Percentiles rank a stretch among this genome's conserved stretches.
Evolutionary conservation across 305 asterid genomes (phyloP).

Genomic region (Coffea humblotiana): DNA sequence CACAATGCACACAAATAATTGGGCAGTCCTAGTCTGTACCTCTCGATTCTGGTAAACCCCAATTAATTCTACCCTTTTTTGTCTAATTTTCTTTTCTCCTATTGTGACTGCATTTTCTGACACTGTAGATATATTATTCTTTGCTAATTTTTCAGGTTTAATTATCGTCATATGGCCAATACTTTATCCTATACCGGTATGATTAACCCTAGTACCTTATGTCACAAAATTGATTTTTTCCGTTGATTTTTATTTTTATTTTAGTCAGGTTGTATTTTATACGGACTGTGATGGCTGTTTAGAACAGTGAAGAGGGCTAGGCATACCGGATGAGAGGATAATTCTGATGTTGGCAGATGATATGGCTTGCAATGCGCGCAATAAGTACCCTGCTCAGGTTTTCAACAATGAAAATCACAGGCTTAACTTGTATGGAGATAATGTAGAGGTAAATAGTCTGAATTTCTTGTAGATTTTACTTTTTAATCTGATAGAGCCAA

Average conservation of each 20-base stretch:
- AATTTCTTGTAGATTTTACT: constrained; percentile 6
- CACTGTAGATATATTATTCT: background rate
- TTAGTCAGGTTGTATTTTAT: background rate
- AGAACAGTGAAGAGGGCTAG: constrained; percentile 94
- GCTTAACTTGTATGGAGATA: constrained; percentile 93
- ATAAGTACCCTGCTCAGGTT: constrained; percentile 97
- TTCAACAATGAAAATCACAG: constrained; percentile 94
- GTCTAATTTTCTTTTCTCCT: background rate
- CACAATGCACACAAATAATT: constrained; percentile 89
- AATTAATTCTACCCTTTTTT: background rate
- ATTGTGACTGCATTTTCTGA: background rate
- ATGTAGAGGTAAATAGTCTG: constrained; percentile 71
- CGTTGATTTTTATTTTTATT: background rate
- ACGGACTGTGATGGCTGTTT: constrained; percentile 25
- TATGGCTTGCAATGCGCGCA: constrained; percentile 98
- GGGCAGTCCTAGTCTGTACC: constrained; percentile 96
- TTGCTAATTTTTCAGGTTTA: constrained; percentile 60
- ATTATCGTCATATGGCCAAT: constrained; percentile 95
- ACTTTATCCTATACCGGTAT: constrained; percentile 93
- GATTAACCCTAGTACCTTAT: background rate
- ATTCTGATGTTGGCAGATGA: constrained; percentile 98
- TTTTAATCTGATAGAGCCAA: background rate
- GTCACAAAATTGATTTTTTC: background rate
- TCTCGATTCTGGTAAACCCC: constrained; percentile 84
- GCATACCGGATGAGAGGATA: constrained; percentile 97